Evolutionary conservation across 2,329 filamentous ascomycete species (phyloP), one percentile per base, ranked within the genome.

Genomic region (Amphichorda felina): DNA sequence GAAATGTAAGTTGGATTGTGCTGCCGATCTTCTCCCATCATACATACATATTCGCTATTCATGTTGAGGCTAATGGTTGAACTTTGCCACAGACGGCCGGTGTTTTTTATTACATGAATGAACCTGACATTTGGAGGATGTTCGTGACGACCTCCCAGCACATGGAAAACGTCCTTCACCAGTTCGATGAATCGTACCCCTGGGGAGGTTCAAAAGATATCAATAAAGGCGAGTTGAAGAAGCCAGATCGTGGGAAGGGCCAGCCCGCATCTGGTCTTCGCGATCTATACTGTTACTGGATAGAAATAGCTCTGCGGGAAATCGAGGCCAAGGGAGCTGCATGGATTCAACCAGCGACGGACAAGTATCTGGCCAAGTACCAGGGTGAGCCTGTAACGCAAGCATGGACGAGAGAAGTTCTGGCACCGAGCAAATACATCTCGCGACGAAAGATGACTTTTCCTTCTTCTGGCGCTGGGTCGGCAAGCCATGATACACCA

Each of bases 211-310:
- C 8, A 9, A 8, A 9, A 11, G 9, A 33, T 8, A 21, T 21
- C 10, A 33, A 33, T 16, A 8, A 19, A 6, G 30, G 30, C 8
- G 30, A 33, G 17, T 8, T 21, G 9, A 8, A 16, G 8, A 17
- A 8, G 7, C 30, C 30, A 8, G 6, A 11, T 8, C 14, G 30
- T 8, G 5, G 9, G 5, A 17, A 25, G 8, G 24, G 24, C 24
- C 24, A 33, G 15, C 30, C 30, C 9, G 19, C 5, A 16, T 5
- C 30, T 16, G 30, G 30, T 21, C 17, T 33, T 8, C 30, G 30
- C 14, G 30, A 33, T 14, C 30, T 33, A 5, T 33, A 33, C 30
- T 33, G 30, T 16, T 33, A 33, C 15, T 33, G 30, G 30, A 33
- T 33, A 6, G 30, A 33, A n/a, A n/a, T n/a, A n/a, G n/a, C n/a